Evolutionary conservation across 2,329 filamentous ascomycete species (phyloP).

Genomic region (Fusarium aywerte): DNA sequence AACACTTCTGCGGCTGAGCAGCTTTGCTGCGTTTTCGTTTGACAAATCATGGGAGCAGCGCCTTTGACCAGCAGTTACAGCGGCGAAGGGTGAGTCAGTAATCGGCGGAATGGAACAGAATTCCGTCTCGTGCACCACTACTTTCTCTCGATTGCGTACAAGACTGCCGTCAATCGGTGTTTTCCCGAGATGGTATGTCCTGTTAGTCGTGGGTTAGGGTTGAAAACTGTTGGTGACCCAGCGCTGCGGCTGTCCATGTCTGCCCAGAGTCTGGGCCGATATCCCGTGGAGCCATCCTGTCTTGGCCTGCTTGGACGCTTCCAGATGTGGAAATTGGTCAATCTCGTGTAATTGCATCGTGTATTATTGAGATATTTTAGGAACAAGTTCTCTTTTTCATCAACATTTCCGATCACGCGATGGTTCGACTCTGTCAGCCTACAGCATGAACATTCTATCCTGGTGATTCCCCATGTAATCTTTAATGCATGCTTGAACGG

Average conservation of each 20-base stretch:
- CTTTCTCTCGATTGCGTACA: background rate
- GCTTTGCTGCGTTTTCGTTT: background rate
- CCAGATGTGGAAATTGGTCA: background rate
- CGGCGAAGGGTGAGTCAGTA: background rate
- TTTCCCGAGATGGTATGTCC: background rate
- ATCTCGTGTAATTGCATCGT: background rate
- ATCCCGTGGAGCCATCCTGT: slow-evolving; percentile 15
- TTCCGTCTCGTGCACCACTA: slow-evolving; percentile 4
- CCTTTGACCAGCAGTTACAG: slow-evolving; percentile 4
- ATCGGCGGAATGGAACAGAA: slow-evolving; percentile 9
- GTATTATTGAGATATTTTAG: background rate
- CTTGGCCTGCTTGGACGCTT: slow-evolving; percentile 11
- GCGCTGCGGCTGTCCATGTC: slow-evolving; percentile 1
- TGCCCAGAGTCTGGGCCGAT: slow-evolving; percentile 26
- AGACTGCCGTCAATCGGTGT: background rate
- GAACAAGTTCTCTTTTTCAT: background rate
- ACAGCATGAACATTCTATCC: background rate
- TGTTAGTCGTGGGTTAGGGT: slow-evolving; percentile 27
- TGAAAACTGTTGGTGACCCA: slow-evolving; percentile 18
- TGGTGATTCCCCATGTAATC: background rate
- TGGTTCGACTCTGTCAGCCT: background rate
- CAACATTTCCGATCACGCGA: background rate
- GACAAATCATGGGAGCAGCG: slow-evolving; percentile 10
- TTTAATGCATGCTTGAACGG: background rate
- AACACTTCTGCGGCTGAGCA: slow-evolving; percentile 7